Conservation (phyloP, 2,329 filamentous ascomycete species). For the Juglanconis oblonga region DNA sequence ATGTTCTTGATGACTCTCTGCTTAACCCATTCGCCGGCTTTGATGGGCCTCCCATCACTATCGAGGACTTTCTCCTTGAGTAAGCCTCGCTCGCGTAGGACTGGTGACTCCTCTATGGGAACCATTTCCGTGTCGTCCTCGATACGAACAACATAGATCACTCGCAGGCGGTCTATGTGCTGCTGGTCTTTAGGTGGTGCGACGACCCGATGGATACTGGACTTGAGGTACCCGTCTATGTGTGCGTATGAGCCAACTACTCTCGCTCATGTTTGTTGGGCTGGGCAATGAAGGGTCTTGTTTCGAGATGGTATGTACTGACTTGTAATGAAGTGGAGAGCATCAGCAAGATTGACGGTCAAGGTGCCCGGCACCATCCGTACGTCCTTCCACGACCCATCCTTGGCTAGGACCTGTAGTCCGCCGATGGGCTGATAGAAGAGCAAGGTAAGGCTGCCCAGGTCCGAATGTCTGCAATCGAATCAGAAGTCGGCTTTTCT, state of each 20-base stretch:
- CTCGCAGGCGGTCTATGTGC: conserved; percentile 38
- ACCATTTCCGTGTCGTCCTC: conserved; percentile 28
- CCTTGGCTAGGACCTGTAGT: conserved; percentile 46
- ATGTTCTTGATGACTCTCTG: conserved; percentile 24
- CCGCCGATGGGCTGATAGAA: conserved; percentile 55
- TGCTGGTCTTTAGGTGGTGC: conserved; percentile 33
- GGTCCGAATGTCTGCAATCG: conserved; percentile 42
- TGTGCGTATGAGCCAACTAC: too few relatives aligned
- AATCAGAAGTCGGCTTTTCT: background rate
- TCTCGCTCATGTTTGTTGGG: background rate
- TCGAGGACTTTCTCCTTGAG: conserved; percentile 19
- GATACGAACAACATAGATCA: conserved; percentile 45
- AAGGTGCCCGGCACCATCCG: conserved; percentile 33
- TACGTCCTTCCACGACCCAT: conserved; percentile 34
- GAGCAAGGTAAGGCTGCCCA: conserved; percentile 50
- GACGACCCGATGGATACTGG: conserved; percentile 31
- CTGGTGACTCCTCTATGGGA: conserved; percentile 25
- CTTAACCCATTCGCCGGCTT: conserved; percentile 30
- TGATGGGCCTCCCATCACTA: conserved; percentile 23
- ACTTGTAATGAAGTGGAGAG: conserved; percentile 42
- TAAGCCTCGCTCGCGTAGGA: conserved; percentile 31
- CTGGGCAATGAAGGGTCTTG: background rate
- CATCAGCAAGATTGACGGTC: conserved; percentile 47
- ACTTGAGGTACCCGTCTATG: conserved; percentile 33
- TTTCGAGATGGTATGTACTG: background rate